A percentile compares a stretch with the other conserved stretches of the same genome.
Conservation (phyloP, 2,329 filamentous ascomycete genomes). For the Monosporascus sp. region DNA sequence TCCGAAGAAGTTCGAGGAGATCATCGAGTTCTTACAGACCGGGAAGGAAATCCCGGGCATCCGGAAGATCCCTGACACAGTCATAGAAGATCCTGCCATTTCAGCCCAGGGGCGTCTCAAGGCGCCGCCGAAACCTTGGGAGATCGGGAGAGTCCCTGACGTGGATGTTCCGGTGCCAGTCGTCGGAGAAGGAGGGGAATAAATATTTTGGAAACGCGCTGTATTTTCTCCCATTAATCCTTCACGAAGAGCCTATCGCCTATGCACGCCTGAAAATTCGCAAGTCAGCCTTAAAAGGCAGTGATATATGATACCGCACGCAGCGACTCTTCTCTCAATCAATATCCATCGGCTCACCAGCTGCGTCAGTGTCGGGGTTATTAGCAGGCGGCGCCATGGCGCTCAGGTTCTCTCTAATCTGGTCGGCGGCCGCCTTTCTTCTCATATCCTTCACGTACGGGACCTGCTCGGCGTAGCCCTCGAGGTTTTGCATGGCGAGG, state of each 20-base stretch:
- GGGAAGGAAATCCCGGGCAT: constrained; percentile 71
- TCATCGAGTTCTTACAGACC: constrained; percentile 66
- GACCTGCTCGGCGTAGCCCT: not conserved
- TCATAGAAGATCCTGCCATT: constrained; percentile 54
- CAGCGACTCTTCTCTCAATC: not conserved
- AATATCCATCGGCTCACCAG: not conserved
- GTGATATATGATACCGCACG: too few species aligned
- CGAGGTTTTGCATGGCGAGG: constrained; percentile 9
- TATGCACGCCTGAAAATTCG: too few species aligned
- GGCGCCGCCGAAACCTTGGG: constrained; percentile 56
- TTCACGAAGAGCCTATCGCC: not conserved
- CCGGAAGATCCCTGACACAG: constrained; percentile 65
- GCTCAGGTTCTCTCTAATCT: not conserved
- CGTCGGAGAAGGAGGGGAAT: constrained; percentile 3
- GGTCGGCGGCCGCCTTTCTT: not conserved
- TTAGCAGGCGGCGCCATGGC: not conserved
- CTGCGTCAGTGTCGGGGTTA: not conserved
- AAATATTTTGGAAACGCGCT: not conserved
- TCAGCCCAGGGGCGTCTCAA: constrained; percentile 18
- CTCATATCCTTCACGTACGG: not conserved
- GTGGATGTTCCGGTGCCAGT: not conserved
- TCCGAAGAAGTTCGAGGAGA: constrained; percentile 67
- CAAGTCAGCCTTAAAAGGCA: too few species aligned
- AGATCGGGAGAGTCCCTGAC: constrained; percentile 41
- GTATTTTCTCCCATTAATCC: not conserved